Evolutionary conservation across 1,284 basidiomycete species (phyloP).

Genomic region (Cystobasidium pallidum): DNA sequence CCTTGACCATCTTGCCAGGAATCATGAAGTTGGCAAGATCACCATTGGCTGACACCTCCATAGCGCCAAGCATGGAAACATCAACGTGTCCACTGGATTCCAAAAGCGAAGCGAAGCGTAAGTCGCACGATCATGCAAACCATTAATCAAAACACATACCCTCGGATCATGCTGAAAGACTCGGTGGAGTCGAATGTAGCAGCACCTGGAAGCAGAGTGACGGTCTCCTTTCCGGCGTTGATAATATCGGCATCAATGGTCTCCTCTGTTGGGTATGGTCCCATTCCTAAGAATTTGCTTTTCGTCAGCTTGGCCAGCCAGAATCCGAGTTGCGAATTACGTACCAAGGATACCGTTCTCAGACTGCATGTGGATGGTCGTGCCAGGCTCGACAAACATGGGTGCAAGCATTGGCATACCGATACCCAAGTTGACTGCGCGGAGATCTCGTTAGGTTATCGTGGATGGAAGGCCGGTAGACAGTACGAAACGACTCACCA

Average conservation of each 20-base stretch:
- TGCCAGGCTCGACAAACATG: conserved; percentile 73
- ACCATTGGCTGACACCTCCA: conserved; percentile 90
- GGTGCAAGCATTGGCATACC: conserved; percentile 95
- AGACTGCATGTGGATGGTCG: conserved; percentile 89
- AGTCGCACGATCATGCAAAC: neutral
- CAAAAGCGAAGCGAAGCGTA: conserved; percentile 11
- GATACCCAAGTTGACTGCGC: conserved; percentile 55
- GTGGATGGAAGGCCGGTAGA: too few species aligned
- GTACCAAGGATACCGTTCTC: conserved; percentile 85
- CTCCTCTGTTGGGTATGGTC: conserved; percentile 83
- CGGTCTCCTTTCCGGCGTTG: conserved; percentile 88
- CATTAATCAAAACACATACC: conserved; percentile 18
- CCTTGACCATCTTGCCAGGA: conserved; percentile 58
- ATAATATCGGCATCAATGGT: conserved; percentile 69
- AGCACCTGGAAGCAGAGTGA: conserved; percentile 87
- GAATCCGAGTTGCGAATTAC: neutral
- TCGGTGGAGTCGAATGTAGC: conserved; percentile 89
- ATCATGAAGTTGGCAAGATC: conserved; percentile 96
- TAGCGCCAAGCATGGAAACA: conserved; percentile 86
- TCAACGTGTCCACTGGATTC: conserved; percentile 74
- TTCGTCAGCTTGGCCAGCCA: neutral
- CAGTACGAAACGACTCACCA: conserved; percentile 33
- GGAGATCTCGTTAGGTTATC: too few species aligned
- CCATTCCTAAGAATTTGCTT: conserved; percentile 66
- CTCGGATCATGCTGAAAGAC: conserved; percentile 94